Conservation (phyloP, 148 eudicot species). For the Persicaria tinctoria region DNA sequence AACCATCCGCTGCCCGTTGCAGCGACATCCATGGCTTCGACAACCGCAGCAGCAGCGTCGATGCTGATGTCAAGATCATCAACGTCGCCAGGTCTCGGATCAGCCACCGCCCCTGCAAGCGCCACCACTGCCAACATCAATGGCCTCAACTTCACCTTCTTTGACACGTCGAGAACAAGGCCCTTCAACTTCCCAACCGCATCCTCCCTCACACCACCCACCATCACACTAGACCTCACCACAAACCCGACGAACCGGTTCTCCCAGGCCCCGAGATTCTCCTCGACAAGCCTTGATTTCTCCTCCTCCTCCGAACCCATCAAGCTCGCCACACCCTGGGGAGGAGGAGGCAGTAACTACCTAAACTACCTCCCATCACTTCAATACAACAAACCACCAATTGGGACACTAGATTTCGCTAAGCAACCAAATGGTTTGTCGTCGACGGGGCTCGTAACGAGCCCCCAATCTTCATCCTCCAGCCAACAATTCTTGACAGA, state of each 20-base stretch:
- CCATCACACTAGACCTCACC: slow-evolving; percentile 81
- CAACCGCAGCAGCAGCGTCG: slow-evolving; percentile 78
- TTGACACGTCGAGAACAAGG: slow-evolving; percentile 27
- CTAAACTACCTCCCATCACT: slow-evolving; percentile 21
- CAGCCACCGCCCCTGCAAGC: slow-evolving; percentile 15
- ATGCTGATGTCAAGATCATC: slow-evolving; percentile 65
- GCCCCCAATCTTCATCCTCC: slow-evolving; percentile 16
- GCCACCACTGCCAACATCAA: slow-evolving; percentile 20
- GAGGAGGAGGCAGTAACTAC: slow-evolving; percentile 18
- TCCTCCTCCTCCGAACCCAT: slow-evolving; percentile 33
- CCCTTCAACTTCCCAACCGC: slow-evolving; percentile 31
- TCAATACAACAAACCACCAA: slow-evolving; percentile 18
- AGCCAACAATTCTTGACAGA: slow-evolving; percentile 55
- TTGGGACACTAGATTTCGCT: slow-evolving; percentile 26
- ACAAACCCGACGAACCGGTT: slow-evolving; percentile 23
- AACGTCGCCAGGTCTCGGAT: slow-evolving; percentile 34
- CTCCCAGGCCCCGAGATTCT: slow-evolving; percentile 23
- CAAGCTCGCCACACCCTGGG: slow-evolving; percentile 33
- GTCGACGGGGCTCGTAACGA: not conserved
- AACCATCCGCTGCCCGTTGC: slow-evolving; percentile 59
- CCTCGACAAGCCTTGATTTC: slow-evolving; percentile 42
- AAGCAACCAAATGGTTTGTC: slow-evolving; percentile 1
- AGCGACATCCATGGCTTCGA: slow-evolving; percentile 79
- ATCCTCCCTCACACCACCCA: slow-evolving; percentile 40
- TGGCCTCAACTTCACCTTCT: slow-evolving; percentile 33